Conservation (phyloP, 345 rosid genomes). For the Nasturtium officinale region DNA sequence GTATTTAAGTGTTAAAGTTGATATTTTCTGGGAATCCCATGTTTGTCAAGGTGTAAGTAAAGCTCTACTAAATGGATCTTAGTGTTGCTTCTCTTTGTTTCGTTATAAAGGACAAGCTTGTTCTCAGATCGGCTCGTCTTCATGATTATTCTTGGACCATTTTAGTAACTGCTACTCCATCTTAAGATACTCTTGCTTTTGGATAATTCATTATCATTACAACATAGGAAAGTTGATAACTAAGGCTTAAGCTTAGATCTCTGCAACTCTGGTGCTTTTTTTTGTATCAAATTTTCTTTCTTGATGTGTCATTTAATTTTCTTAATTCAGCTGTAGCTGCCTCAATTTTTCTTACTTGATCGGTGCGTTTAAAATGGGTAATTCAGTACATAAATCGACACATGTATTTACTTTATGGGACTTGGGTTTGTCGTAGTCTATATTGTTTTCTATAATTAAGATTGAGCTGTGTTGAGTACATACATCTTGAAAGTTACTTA, state of each 20-base stretch:
- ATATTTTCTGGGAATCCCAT: background rate
- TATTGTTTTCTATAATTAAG: background rate
- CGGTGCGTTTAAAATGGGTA: background rate
- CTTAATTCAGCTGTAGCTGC: background rate
- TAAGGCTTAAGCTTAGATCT: background rate
- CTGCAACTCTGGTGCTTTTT: conserved; percentile 7
- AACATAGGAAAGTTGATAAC: background rate
- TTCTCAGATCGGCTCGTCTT: background rate
- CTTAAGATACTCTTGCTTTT: conserved; percentile 20
- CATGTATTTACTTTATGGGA: background rate
- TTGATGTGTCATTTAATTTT: background rate
- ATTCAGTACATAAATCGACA: background rate
- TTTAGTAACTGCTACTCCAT: background rate
- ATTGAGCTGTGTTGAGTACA: background rate
- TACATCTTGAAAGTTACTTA: background rate
- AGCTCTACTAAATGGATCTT: background rate
- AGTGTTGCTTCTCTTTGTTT: conserved; percentile 18
- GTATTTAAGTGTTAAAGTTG: background rate
- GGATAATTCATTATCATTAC: background rate
- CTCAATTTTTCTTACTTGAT: conserved; percentile 1
- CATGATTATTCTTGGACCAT: background rate
- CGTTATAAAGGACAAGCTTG: conserved; percentile 12
- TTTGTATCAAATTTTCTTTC: background rate
- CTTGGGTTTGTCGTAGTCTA: background rate
- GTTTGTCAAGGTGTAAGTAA: conserved; percentile 1